A percentile compares a stretch with the other conserved stretches of the same genome.
These are phyloP conservation scores for Ustilago cynodontis DNA, from an alignment of 1,284 basidiomycete genomes.

Conservation along the genomic window DNA sequence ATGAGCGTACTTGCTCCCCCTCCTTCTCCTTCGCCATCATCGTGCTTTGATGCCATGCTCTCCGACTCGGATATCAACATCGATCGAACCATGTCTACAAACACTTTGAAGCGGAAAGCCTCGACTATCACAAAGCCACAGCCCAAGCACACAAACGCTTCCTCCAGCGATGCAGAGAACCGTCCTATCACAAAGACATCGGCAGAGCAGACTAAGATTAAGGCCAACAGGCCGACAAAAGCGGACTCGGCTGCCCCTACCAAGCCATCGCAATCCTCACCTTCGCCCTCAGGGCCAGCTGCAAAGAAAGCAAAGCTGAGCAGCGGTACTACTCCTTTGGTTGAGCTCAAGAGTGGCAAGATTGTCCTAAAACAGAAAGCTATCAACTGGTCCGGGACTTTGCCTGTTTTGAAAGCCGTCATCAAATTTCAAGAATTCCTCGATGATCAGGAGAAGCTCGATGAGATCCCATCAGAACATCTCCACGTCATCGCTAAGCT, in stretches of 20 bases:
- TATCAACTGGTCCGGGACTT: conserved; percentile 79
- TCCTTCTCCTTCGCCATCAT: conserved; percentile 52
- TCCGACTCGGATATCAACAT: conserved; percentile 53
- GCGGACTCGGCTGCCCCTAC: not conserved
- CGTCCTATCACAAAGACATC: conserved; percentile 19
- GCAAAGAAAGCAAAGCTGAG: conserved; percentile 43
- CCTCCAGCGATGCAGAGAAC: conserved; percentile 47
- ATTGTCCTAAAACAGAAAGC: conserved; percentile 82
- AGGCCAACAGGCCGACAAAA: conserved; percentile 2
- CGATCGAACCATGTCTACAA: conserved; percentile 40
- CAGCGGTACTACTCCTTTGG: conserved; percentile 44
- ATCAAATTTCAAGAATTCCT: conserved; percentile 58
- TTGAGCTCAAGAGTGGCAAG: conserved; percentile 75
- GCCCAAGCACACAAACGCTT: conserved; percentile 7
- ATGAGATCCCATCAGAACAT: conserved; percentile 77
- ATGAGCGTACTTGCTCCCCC: conserved; percentile 57
- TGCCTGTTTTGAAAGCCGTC: conserved; percentile 76
- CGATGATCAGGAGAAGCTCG: conserved; percentile 68
- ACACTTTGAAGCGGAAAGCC: conserved; percentile 47
- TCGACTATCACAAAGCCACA: conserved; percentile 26
- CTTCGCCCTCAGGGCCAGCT: conserved; percentile 23
- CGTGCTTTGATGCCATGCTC: conserved; percentile 50
- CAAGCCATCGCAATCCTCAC: conserved; percentile 3
- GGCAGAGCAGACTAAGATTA: not conserved
- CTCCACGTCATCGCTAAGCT: conserved; percentile 82